phyloP scores from a whole-genome alignment of 2,329 filamentous ascomycete genomes.

The Trichoderma afroharzianum region DNA sequence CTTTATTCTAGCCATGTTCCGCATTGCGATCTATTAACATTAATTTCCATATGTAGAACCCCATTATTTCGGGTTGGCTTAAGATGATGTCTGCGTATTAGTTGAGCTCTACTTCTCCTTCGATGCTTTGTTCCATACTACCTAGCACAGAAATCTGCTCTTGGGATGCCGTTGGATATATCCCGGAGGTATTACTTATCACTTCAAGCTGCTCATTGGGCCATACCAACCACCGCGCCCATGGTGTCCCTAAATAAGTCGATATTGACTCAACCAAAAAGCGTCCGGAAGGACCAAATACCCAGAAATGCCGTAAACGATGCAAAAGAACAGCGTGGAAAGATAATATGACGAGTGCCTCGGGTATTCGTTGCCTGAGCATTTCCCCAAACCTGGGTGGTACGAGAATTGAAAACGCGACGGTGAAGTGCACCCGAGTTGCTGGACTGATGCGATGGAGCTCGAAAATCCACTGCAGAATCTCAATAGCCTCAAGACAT shows the following conservation, averaged over 20 bases:
- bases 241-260: neutral
- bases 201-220: neutral
- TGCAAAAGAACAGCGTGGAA: constrained; percentile 44
- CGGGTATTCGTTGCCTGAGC: constrained; percentile 34
- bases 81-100: neutral
- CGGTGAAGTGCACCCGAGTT: constrained; percentile 14
- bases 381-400: constrained; percentile 32
- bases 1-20: neutral
- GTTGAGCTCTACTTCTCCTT: neutral
- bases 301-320: constrained; percentile 31
- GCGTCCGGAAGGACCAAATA: constrained; percentile 25
- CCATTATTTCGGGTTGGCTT: neutral
- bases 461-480: constrained; percentile 19
- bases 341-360: constrained; percentile 38
- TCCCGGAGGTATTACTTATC: neutral
- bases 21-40: neutral
- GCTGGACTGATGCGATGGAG: neutral
- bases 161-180: neutral
- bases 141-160: neutral
- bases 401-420: constrained; percentile 20
- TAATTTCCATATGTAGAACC: neutral
- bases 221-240: constrained; percentile 2
- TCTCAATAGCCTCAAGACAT: constrained; percentile 18
- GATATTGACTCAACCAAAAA: constrained; percentile 10
- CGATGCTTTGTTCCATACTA: neutral